These are phyloP conservation scores for Pichia sp. DNA, from an alignment of 1,139 yeast genomes.

Conservation along the genomic window DNA sequence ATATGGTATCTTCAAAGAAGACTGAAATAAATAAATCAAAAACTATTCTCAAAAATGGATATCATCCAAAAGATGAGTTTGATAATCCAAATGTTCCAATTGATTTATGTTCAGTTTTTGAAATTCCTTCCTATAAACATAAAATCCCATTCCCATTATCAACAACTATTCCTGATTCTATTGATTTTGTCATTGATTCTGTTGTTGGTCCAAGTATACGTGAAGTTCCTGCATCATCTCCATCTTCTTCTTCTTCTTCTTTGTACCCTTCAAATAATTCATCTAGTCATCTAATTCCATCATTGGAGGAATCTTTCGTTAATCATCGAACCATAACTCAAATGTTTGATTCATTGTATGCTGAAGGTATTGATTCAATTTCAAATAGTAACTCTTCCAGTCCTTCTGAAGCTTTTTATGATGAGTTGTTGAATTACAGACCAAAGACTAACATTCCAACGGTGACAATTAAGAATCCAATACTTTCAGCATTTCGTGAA, in stretches of 20 bases:
- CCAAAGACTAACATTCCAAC: slow-evolving; percentile 11
- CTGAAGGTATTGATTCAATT: no score
- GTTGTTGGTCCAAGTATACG: neutral
- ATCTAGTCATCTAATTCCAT: neutral
- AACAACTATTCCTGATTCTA: slow-evolving; percentile 11
- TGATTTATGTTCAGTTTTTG: slow-evolving; percentile 24
- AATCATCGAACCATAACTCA: slow-evolving; percentile 19
- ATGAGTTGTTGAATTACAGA: slow-evolving; percentile 26
- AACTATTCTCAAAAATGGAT: no score
- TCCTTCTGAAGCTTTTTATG: slow-evolving; percentile 16
- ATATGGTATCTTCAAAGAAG: no score
- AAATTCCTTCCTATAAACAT: slow-evolving; percentile 22
- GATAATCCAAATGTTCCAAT: slow-evolving; percentile 21
- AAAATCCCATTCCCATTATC: slow-evolving; percentile 12
- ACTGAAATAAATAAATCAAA: no score
- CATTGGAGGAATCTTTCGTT: slow-evolving; percentile 6
- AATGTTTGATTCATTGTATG: slow-evolving; percentile 23
- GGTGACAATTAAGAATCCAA: slow-evolving; percentile 10
- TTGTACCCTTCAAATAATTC: no score
- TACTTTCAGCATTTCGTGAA: slow-evolving; percentile 31
- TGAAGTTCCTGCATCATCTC: neutral
- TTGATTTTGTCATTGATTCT: slow-evolving; percentile 12
- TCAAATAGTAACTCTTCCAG: slow-evolving; percentile 2
- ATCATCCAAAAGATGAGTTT: neutral
- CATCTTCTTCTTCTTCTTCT: neutral